Conservation (phyloP, 345 rosid species). For the Camelina neglecta region DNA sequence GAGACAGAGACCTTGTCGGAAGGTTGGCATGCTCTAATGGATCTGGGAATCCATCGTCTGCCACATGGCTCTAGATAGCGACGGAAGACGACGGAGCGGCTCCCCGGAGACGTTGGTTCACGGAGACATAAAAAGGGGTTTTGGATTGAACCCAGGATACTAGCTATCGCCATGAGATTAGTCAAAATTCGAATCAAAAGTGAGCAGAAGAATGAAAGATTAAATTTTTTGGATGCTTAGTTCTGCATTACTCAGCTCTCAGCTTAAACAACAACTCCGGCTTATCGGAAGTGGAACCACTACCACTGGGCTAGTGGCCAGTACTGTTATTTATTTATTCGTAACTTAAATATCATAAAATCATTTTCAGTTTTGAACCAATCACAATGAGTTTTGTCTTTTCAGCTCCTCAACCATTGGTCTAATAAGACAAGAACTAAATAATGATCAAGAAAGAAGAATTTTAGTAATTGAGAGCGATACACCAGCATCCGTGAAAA, state of each 20-base stretch:
- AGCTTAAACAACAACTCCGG: slow-evolving; percentile 3
- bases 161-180: slow-evolving; percentile 31
- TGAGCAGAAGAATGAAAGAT: not conserved
- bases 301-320: not conserved
- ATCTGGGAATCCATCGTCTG: slow-evolving; percentile 38
- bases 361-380: not conserved
- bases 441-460: too few relatives aligned
- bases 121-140: slow-evolving; percentile 14
- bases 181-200: not conserved
- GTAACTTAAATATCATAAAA: not conserved
- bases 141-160: slow-evolving; percentile 27
- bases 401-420: too few relatives aligned
- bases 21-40: slow-evolving; percentile 52
- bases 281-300: slow-evolving; percentile 17
- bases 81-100: slow-evolving; percentile 26
- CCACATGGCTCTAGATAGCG: slow-evolving; percentile 41
- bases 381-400: not conserved
- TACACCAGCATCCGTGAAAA: slow-evolving; percentile 78
- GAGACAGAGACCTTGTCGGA: slow-evolving; percentile 50
- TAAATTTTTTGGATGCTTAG: not conserved
- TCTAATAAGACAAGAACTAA: too few relatives aligned
- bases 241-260: not conserved
- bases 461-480: slow-evolving; percentile 54
- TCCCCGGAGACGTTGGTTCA: slow-evolving; percentile 15
- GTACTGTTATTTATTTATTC: not conserved